These are phyloP conservation scores for Yarrowia sp. DNA, from an alignment of 805 yeast genomes.

Conservation along the genomic window DNA sequence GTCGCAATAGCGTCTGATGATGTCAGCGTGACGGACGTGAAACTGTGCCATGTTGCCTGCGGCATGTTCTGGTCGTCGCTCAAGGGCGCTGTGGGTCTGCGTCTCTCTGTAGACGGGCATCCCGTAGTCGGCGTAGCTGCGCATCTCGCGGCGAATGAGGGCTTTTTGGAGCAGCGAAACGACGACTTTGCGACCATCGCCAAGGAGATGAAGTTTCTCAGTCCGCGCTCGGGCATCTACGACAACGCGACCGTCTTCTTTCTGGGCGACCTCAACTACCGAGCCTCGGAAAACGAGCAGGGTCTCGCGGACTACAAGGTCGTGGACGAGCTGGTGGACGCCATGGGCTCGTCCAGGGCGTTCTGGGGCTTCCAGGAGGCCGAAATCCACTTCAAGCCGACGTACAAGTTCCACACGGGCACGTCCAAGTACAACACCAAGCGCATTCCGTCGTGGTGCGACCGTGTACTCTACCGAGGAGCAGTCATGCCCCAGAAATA, in stretches of 20 bases:
- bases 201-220: slow-evolving; percentile 50
- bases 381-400: slow-evolving; percentile 66
- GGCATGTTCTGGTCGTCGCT: slow-evolving; percentile 62
- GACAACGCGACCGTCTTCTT: slow-evolving; percentile 65
- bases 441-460: slow-evolving; percentile 88
- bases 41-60: slow-evolving; percentile 35
- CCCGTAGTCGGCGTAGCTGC: slow-evolving; percentile 57
- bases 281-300: slow-evolving; percentile 45
- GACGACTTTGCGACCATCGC: slow-evolving; percentile 50
- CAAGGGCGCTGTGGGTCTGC: slow-evolving; percentile 71
- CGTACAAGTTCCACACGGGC: slow-evolving; percentile 64
- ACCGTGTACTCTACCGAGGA: slow-evolving; percentile 60
- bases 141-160: slow-evolving; percentile 81
- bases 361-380: slow-evolving; percentile 68
- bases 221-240: slow-evolving; percentile 3
- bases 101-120: slow-evolving; percentile 44
- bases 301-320: slow-evolving; percentile 36
- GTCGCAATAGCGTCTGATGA: slow-evolving; percentile 29
- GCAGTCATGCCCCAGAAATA: slow-evolving; percentile 45
- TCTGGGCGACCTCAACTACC: slow-evolving; percentile 83
- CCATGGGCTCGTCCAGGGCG: slow-evolving; percentile 45
- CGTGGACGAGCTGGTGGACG: slow-evolving; percentile 52
- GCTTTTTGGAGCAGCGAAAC: slow-evolving; percentile 54
- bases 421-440: slow-evolving; percentile 53
- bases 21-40: slow-evolving; percentile 49